phyloP scores from a whole-genome alignment of 164 flowering plant species.

The Platanus orientalis region DNA sequence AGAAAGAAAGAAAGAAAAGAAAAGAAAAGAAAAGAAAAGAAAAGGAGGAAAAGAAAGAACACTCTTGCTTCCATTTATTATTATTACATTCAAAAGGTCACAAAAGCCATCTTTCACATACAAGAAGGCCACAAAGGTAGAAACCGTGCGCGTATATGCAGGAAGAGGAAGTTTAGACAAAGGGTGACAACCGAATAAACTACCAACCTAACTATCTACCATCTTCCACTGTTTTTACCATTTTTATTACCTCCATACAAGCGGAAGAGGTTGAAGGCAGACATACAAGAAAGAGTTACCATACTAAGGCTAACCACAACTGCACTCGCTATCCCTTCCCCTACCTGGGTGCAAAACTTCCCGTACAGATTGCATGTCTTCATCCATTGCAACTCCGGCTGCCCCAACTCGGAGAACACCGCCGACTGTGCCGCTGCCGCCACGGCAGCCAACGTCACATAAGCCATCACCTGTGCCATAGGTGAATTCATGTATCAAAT shows the following conservation, averaged over 20 bases:
- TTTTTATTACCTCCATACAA: slow-evolving; percentile 66
- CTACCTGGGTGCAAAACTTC: slow-evolving; percentile 84
- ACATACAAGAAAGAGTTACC: slow-evolving; percentile 58
- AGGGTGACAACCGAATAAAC: too few species aligned
- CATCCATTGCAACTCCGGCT: slow-evolving; percentile 86
- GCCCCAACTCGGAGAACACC: slow-evolving; percentile 55
- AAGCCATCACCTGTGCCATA: slow-evolving; percentile 67
- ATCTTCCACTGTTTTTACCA: slow-evolving; percentile 43
- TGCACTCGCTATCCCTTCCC: slow-evolving; percentile 70
- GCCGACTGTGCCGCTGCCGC: slow-evolving; percentile 78
- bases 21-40: too few species aligned
- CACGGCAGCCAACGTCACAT: slow-evolving; percentile 60
- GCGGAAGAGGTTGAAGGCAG: slow-evolving; percentile 89
- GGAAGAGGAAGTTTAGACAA: too few species aligned
- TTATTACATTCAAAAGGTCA: too few species aligned
- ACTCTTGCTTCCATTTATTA: too few species aligned
- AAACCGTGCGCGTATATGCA: too few species aligned
- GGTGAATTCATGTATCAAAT: too few species aligned
- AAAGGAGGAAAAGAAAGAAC: too few species aligned
- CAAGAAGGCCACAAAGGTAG: too few species aligned
- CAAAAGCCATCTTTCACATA: too few species aligned
- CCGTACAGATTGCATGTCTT: slow-evolving; percentile 70
- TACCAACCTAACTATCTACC: too few species aligned
- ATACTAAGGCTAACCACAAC: slow-evolving; percentile 50
- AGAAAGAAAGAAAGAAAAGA: too few species aligned